Base-by-base conservation (phyloP, 2,329 filamentous ascomycete species). In the Aureobasidium sp. region DNA sequence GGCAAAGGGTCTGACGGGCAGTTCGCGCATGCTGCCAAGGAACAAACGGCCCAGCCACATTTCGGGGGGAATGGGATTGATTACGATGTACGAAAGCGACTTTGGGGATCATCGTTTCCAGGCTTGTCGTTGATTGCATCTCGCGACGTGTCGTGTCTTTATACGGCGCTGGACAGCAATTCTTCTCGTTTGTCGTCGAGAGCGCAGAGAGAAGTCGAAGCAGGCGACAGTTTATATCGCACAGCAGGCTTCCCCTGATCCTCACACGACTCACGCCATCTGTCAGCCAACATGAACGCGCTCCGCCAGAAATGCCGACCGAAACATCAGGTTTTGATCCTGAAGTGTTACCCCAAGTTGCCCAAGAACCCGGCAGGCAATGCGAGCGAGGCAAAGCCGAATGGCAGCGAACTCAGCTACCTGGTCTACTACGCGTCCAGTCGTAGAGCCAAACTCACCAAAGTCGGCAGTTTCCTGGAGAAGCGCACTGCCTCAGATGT, bases 351-450 rank as follows among this genome's bases (percentile, higher is more conserved):
- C 75, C 94, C 94, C 44, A 88, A 89, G 68, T 92, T 90, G 66
- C 90, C 90, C 67, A 97, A 97, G 78, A 91, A 90, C 69, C 71
- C 67, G 57, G 56, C 62, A 34, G 56, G 39, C 37, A 48, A 12
- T n/a, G 87, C 90, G 65, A 88, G 92, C 73, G 91, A 96, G 71
- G 91, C 96, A 72, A 95, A 93, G 77, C 92, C 94, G 48, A 97
- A 97, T 77, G 91, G 91, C 67, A 96, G 91, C 77, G 94, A 99
- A 80, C 85, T 99, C 66, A 96, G 91, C 76, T 97, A 97, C 74
- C 84, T 99, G 67, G 85, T 97, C 61, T 97, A 96, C 82, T 97
- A 99, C 80, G 91, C 90, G 65, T 95, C 90, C 72, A 96, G 92
- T 69, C 90, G 93, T 64, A 87, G 91, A 67, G 93, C 90, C 76